Base-by-base conservation (phyloP, 1,139 yeast species). In the Scheffersomyces illinoinensis region DNA sequence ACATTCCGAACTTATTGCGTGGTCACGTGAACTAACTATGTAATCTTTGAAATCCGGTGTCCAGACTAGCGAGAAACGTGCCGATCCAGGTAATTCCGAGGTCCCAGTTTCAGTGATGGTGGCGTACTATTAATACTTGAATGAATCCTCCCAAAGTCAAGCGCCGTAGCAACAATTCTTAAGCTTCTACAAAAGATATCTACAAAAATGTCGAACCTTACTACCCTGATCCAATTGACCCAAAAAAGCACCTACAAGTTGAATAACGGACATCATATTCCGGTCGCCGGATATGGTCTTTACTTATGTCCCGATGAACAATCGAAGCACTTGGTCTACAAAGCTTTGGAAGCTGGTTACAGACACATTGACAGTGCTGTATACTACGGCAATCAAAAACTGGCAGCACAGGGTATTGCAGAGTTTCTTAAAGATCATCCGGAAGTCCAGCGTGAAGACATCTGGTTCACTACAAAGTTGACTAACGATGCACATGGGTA, bases 281-380 rank as follows among this genome's bases (percentile, higher is more conserved):
- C 84, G 1, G 77, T 74, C n/a, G 69, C 79, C 46, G 83, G 79
- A 5, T 78, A 66, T 59, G 83, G 84, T 3, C 72, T 74, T 39
- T 78, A 72, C 65, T 65, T 62, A 43, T 61, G 78, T 33, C 71
- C 78, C 1, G 59, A 57, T 3, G 62, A 62, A 0, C 69, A 71
- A 17, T 68, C 80, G 26, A 60, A 59, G 26, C 72, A 71, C 5
- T 65, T 73, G 51, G 80, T 78, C 2, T 74, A 76, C 62, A 65
- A 72, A 23, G 85, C 85, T 1, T 78, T 90, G 65, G 76, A 79
- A 47, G 76, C 71, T 26, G 96, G 96, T 0, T 90, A 89, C 70
- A 83, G 96, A 62, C 93, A 88, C 64, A 76, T 88, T 55, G 93
- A 88, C 66, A 77, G 87, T 5, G 93, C 92, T 2, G 65, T 60